A percentile compares a stretch with the other conserved stretches of the same genome.
phyloP scores from a whole-genome alignment of 2,329 filamentous ascomycete species.

The Rasamsonia emersonii region DNA sequence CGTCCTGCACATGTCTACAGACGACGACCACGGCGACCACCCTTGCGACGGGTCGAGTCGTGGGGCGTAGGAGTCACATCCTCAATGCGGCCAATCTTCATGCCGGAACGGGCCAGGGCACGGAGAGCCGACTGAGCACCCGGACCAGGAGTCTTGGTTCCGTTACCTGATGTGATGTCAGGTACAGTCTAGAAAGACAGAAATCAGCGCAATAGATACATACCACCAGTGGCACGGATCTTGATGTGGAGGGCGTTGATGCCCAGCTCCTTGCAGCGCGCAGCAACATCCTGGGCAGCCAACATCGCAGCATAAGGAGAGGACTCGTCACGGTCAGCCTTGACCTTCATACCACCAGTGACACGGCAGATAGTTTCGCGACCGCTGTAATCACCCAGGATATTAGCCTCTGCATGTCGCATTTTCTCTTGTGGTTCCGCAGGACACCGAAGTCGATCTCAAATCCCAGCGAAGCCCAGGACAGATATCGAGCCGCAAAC shows the following conservation, averaged over 20 bases:
- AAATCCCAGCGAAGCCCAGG: not conserved
- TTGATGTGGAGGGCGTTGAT: constrained; percentile 99
- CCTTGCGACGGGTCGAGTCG: constrained; percentile 99
- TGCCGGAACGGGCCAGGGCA: constrained; percentile 95
- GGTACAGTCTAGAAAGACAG: not conserved
- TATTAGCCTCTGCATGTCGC: constrained; percentile 50
- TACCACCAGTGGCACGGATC: constrained; percentile 98
- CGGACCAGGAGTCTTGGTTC: constrained; percentile 98
- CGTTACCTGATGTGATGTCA: constrained; percentile 59
- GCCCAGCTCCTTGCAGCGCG: constrained; percentile 76
- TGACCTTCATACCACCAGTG: constrained; percentile 99
- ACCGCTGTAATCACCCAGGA: constrained; percentile 70
- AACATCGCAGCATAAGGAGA: constrained; percentile 99
- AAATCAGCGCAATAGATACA: constrained; percentile 22
- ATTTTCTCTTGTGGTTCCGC: too few species aligned
- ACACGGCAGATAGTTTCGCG: constrained; percentile 99
- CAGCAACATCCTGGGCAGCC: constrained; percentile 96
- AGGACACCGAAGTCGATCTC: too few species aligned
- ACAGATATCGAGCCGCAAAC: constrained; percentile 5
- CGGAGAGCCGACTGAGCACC: constrained; percentile 99
- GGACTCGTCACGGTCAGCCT: constrained; percentile 99
- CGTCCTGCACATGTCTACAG: constrained; percentile 58
- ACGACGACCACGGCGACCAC: constrained; percentile 99
- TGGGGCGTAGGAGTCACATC: constrained; percentile 98
- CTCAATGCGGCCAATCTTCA: constrained; percentile 99